Base-by-base conservation (phyloP, 305 asterid species). In the Solanum hybrid region DNA sequence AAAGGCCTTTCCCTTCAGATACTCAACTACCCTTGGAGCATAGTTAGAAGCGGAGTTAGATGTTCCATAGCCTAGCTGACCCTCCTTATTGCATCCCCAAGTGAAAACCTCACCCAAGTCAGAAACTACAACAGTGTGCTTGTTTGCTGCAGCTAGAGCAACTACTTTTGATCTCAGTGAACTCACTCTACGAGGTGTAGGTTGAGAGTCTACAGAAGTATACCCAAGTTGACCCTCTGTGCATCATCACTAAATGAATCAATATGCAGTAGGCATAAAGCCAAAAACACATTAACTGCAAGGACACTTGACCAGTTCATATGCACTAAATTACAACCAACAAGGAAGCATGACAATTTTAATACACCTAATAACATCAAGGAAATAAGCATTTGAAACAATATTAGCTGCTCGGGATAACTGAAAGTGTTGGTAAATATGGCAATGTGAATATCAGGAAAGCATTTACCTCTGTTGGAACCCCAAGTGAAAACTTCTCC, bases 201-300 rank as follows among this genome's bases (percentile, higher is more conserved):
- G 96, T 89, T 98, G 99, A 68, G 99, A 95, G 89, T 98, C 99
- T 89, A 96, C 99, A 90, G 99, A 98, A 91, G 98, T 95, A 93
- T 98, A 98, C 37, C 99, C 99, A 93, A 98, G 99, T 93, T 98
- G 99, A 79, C 99, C 99, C 96, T 98, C 99, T 98, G 95, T 94
- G 93, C 36, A 91, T 90, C 90, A 93, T 92, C 14, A 89, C 29
- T 57, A 84, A 88, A 29, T 78, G 88, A 87, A 85, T 90, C 86
- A 85, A 87, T 27, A 75, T 73, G 77, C 57, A 41, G 33, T 76
- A 73, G 38, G 41, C 88, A 90, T 70, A 89, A 41, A 87, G 73
- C 22, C n/a, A 86, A 79, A 34, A 89, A 6, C 51, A 73, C 87
- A 90, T 41, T 41, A 89, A 91, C 82, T 72, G 87, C 90, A 32